phyloP scores from a whole-genome alignment of 176 grass and related monocot species.

The Oryza punctata region DNA sequence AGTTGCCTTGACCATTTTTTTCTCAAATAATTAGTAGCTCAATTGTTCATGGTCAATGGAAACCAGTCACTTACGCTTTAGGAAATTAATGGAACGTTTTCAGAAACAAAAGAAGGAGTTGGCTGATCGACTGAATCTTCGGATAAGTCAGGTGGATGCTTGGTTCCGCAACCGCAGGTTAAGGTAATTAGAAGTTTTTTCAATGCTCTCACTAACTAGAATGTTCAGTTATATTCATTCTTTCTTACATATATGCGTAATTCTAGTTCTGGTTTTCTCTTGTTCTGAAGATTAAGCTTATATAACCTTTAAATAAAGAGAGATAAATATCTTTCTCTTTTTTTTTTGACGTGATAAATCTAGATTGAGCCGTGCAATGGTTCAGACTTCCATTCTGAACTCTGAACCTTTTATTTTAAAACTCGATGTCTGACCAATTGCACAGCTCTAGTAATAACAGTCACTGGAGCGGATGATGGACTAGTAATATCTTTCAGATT shows the following conservation, averaged over 20 bases:
- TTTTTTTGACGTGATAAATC: too few relatives aligned
- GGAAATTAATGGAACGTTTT: constrained; percentile 38
- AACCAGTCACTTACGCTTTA: not conserved
- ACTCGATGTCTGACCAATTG: not conserved
- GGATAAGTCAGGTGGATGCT: constrained; percentile 48
- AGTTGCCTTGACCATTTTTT: not conserved
- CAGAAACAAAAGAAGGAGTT: constrained; percentile 60
- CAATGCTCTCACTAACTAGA: not conserved
- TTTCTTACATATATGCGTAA: not conserved
- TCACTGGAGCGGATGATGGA: too few relatives aligned
- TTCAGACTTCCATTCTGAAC: not conserved
- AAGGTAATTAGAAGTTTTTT: constrained; percentile 44
- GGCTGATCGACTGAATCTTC: constrained; percentile 55
- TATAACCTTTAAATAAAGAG: not conserved
- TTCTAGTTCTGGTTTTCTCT: not conserved
- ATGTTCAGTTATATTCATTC: not conserved
- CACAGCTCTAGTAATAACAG: too few relatives aligned
- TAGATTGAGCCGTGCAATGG: not conserved
- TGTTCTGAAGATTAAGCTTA: not conserved
- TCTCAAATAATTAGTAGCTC: not conserved
- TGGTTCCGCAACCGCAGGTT: constrained; percentile 63
- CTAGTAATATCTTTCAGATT: not conserved
- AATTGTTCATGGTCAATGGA: not conserved
- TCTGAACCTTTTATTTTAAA: not conserved
- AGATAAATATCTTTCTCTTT: not conserved